Evolutionary conservation across 1,139 yeast species (phyloP).

Genomic region (Petasospora rhodanensis): DNA sequence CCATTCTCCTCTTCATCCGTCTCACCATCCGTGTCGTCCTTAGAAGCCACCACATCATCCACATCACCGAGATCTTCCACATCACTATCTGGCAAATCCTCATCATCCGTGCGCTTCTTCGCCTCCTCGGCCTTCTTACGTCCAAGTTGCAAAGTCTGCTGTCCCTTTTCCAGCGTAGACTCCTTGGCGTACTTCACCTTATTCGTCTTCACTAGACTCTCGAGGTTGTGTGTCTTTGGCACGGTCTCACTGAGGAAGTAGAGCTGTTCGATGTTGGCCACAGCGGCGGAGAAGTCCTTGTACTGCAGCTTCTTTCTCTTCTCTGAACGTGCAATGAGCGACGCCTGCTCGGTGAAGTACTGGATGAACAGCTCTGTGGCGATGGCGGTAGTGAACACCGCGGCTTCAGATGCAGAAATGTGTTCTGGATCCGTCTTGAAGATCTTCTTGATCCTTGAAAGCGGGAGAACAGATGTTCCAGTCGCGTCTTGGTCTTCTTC

Average conservation of each 20-base stretch:
- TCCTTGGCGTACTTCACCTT: conserved; percentile 35
- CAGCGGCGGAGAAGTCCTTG: conserved; percentile 73
- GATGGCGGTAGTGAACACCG: conserved; percentile 78
- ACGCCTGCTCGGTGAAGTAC: conserved; percentile 76
- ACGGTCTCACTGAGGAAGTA: conserved; percentile 63
- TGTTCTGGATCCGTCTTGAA: conserved; percentile 86
- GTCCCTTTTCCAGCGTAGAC: conserved; percentile 35
- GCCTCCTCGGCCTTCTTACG: conserved; percentile 6
- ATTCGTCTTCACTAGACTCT: conserved; percentile 45
- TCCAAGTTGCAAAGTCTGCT: conserved; percentile 33
- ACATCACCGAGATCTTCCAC: conserved; percentile 22
- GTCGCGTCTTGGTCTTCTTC: conserved; percentile 19
- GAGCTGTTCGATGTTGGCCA: conserved; percentile 59
- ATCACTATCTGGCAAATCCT: conserved; percentile 23
- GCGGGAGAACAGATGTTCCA: conserved; percentile 46
- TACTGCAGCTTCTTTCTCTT: conserved; percentile 69
- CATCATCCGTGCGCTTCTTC: conserved; percentile 16
- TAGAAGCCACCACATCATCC: conserved; percentile 14
- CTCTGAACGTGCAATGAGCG: conserved; percentile 61
- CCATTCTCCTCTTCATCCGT: conserved; percentile 22
- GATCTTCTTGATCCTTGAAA: conserved; percentile 77
- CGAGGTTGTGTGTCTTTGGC: conserved; percentile 57
- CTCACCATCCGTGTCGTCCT: conserved; percentile 10
- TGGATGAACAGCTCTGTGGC: conserved; percentile 86
- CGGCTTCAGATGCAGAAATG: conserved; percentile 67